Conservation (phyloP, 2,329 filamentous ascomycete genomes). For the Ophiosphaerella korrae region DNA sequence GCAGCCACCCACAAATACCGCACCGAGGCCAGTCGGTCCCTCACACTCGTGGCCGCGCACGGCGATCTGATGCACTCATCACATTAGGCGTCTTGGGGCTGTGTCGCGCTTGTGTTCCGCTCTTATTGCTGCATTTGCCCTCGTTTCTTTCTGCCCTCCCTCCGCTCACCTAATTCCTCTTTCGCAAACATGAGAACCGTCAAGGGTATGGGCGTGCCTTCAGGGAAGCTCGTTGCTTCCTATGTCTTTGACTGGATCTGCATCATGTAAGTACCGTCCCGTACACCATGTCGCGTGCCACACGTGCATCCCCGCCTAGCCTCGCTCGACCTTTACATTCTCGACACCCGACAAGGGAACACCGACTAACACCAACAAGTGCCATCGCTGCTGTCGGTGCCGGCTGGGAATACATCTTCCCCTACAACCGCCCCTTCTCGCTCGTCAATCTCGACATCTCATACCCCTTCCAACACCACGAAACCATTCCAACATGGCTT, state of each 20-base stretch:
- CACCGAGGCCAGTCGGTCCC: not conserved
- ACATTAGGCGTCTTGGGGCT: slow-evolving; percentile 5
- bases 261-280: slow-evolving; percentile 57
- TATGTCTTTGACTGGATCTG: slow-evolving; percentile 78
- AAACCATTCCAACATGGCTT: slow-evolving; percentile 72
- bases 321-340: not conserved
- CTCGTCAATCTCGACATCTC: slow-evolving; percentile 78
- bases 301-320: slow-evolving; percentile 9
- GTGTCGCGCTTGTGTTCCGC: not conserved
- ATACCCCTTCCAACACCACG: slow-evolving; percentile 71
- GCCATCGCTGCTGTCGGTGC: slow-evolving; percentile 64
- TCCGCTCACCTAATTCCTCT: slow-evolving; percentile 6
- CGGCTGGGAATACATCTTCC: slow-evolving; percentile 63
- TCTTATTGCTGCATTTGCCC: not conserved
- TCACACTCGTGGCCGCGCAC: not conserved
- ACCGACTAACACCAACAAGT: slow-evolving; percentile 41
- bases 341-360: not conserved
- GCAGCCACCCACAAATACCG: not conserved
- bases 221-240: slow-evolving; percentile 63
- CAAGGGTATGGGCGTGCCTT: slow-evolving; percentile 41
- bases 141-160: slow-evolving; percentile 11
- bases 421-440: slow-evolving; percentile 73
- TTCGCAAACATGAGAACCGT: slow-evolving; percentile 30
- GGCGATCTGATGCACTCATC: slow-evolving; percentile 9
- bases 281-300: not conserved